phyloP scores from a whole-genome alignment of 1,284 basidiomycete genomes.

The Lignosus rhinocerotis region DNA sequence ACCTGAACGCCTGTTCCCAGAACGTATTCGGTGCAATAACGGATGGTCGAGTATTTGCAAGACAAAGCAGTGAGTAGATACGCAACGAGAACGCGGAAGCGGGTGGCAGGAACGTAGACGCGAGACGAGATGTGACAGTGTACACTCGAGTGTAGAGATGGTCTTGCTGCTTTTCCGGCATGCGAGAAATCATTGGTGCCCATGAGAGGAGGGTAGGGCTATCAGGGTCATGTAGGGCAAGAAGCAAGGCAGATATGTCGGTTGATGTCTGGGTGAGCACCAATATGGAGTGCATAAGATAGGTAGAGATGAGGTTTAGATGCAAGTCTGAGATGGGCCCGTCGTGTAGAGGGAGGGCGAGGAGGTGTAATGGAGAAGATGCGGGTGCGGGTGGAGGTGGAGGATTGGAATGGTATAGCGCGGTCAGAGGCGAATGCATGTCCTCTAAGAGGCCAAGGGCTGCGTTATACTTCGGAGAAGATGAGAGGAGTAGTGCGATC shows the following conservation, averaged over 20 bases:
- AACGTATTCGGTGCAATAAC: slow-evolving; percentile 45
- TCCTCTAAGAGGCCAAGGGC: slow-evolving; percentile 46
- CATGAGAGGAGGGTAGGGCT: slow-evolving; percentile 54
- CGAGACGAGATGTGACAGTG: slow-evolving; percentile 49
- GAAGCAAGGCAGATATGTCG: slow-evolving; percentile 34
- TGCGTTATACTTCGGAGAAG: slow-evolving; percentile 45
- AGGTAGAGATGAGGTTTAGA: slow-evolving; percentile 57
- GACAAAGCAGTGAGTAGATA: slow-evolving; percentile 33
- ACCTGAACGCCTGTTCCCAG: slow-evolving; percentile 67
- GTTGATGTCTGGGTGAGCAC: slow-evolving; percentile 35
- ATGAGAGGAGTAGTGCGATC: slow-evolving; percentile 1
- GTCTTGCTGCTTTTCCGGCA: slow-evolving; percentile 57
- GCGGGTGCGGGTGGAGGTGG: neutral
- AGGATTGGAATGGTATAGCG: slow-evolving; percentile 27
- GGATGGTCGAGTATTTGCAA: slow-evolving; percentile 32
- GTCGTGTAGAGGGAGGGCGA: slow-evolving; percentile 48
- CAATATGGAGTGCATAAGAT: slow-evolving; percentile 52
- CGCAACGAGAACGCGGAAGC: slow-evolving; percentile 44
- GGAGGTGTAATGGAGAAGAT: slow-evolving; percentile 33
- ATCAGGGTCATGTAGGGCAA: slow-evolving; percentile 36
- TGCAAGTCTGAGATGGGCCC: slow-evolving; percentile 39
- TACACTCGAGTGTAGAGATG: slow-evolving; percentile 60
- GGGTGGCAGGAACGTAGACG: slow-evolving; percentile 27
- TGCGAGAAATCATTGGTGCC: slow-evolving; percentile 43
- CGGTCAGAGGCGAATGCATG: slow-evolving; percentile 46